Percentiles rank a stretch among this genome's conserved stretches.
These are phyloP conservation scores for Melianthus villosus DNA, from an alignment of 441 rosid genomes.

Conservation along the genomic window DNA sequence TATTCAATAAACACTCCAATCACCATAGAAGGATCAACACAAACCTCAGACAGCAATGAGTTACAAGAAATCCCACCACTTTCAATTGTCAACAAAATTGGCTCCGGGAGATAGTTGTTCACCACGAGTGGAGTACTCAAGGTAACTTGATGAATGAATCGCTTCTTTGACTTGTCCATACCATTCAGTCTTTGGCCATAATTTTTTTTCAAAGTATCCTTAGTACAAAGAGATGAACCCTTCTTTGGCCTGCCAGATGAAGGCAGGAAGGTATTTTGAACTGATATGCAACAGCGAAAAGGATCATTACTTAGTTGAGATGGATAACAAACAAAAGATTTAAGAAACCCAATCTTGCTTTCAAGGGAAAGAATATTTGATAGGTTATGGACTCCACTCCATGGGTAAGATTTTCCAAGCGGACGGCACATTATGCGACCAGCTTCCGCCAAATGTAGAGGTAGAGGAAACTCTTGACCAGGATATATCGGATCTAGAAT, in stretches of 20 bases:
- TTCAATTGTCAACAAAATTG: slow-evolving; percentile 49
- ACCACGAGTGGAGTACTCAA: slow-evolving; percentile 62
- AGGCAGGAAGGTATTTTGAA: slow-evolving; percentile 40
- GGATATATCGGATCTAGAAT: slow-evolving; percentile 82
- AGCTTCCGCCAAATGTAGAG: slow-evolving; percentile 81
- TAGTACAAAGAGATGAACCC: slow-evolving; percentile 15
- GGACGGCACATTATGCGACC: slow-evolving; percentile 94
- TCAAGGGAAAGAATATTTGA: slow-evolving; percentile 64
- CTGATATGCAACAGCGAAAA: slow-evolving; percentile 77
- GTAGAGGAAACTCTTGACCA: slow-evolving; percentile 79
- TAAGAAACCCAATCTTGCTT: slow-evolving; percentile 59
- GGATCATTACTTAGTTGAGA: slow-evolving; percentile 83
- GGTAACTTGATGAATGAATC: slow-evolving; percentile 50
- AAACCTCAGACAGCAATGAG: slow-evolving; percentile 65
- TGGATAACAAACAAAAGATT: slow-evolving; percentile 88
- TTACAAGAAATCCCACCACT: slow-evolving; percentile 52
- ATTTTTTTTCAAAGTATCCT: slow-evolving; percentile 16
- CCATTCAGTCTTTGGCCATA: slow-evolving; percentile 19
- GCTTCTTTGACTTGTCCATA: slow-evolving; percentile 27
- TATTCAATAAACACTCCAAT: slow-evolving; percentile 5
- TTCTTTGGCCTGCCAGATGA: slow-evolving; percentile 23
- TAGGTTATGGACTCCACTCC: slow-evolving; percentile 87
- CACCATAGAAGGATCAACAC: slow-evolving; percentile 13
- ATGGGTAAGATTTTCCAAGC: slow-evolving; percentile 60
- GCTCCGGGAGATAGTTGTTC: slow-evolving; percentile 66